Evolutionary conservation across 1,284 basidiomycete species (phyloP).

Genomic region (Apiotrichum gamsii): DNA sequence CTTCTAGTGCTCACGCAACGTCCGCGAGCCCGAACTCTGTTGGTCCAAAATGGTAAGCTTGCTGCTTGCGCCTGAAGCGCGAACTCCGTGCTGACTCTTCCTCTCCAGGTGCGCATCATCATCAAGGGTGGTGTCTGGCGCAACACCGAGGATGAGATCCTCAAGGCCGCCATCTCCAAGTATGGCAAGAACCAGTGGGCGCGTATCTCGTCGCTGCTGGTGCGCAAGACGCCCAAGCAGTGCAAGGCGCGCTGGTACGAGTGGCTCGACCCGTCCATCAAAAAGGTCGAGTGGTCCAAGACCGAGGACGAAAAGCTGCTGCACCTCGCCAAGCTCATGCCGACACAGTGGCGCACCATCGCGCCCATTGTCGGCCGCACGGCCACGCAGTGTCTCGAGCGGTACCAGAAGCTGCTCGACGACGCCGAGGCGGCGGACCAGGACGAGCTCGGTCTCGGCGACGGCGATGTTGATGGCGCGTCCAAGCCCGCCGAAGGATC

Average conservation of each 20-base stretch:
- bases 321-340: slow-evolving; percentile 97
- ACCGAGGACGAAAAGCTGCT: slow-evolving; percentile 97
- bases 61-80: no score
- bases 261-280: slow-evolving; percentile 99
- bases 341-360: slow-evolving; percentile 99
- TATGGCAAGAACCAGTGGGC: slow-evolving; percentile 94
- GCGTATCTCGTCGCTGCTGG: slow-evolving; percentile 93
- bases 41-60: no score
- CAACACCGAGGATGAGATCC: slow-evolving; percentile 76
- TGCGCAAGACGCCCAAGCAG: slow-evolving; percentile 98
- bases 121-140: slow-evolving; percentile 76
- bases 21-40: no score
- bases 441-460: slow-evolving; percentile 81
- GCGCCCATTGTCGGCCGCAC: slow-evolving; percentile 99
- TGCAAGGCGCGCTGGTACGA: slow-evolving; percentile 99
- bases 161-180: slow-evolving; percentile 95
- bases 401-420: slow-evolving; percentile 95
- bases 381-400: slow-evolving; percentile 94
- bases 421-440: slow-evolving; percentile 94
- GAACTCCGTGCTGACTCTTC: no score
- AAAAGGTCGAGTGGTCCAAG: slow-evolving; percentile 99
- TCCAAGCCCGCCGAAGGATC: slow-evolving; percentile 84
- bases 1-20: no score
- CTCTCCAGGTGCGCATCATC: slow-evolving; percentile 79
- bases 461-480: slow-evolving; percentile 61